Evolutionary conservation across 2,329 filamentous ascomycete species (phyloP).

Genomic region (Arachnomyces sp.): DNA sequence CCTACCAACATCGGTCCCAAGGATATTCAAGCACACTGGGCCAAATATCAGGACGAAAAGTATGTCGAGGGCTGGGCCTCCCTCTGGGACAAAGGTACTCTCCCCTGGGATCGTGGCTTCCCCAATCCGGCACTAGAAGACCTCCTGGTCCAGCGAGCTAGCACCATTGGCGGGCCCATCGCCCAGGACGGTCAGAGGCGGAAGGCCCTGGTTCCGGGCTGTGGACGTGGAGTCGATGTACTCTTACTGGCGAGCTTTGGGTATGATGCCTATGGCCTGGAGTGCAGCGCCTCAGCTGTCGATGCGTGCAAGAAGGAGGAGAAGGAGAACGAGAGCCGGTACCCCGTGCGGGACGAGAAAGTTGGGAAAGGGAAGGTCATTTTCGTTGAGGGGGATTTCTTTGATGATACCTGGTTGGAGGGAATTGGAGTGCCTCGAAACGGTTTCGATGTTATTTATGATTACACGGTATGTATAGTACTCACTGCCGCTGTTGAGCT

Average conservation of each 20-base stretch:
- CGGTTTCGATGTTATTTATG: slow-evolving; percentile 48
- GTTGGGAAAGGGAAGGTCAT: slow-evolving; percentile 30
- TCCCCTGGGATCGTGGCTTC: slow-evolving; percentile 52
- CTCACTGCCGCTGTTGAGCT: too few species aligned
- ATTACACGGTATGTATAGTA: slow-evolving; percentile 50
- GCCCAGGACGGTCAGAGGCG: too few species aligned
- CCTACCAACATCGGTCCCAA: too few species aligned
- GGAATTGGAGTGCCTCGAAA: slow-evolving; percentile 24
- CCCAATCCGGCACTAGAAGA: slow-evolving; percentile 53
- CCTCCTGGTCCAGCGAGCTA: slow-evolving; percentile 33
- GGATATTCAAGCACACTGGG: too few species aligned
- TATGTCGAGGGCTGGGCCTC: slow-evolving; percentile 46
- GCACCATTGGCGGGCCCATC: too few species aligned
- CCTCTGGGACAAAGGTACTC: slow-evolving; percentile 47
- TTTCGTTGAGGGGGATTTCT: slow-evolving; percentile 39
- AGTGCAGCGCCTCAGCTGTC: slow-evolving; percentile 49
- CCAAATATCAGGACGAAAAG: slow-evolving; percentile 29
- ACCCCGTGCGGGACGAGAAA: slow-evolving; percentile 26
- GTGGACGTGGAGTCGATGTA: slow-evolving; percentile 74
- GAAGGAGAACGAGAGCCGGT: too few species aligned
- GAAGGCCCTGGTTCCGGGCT: slow-evolving; percentile 68
- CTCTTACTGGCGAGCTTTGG: slow-evolving; percentile 64
- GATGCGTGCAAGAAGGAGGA: slow-evolving; percentile 30
- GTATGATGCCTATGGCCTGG: slow-evolving; percentile 69
- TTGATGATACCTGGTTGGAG: slow-evolving; percentile 35